Percentiles rank a stretch among this genome's conserved stretches.
Conservation (phyloP, 306 rosid species). For the Cercis canadensis region DNA sequence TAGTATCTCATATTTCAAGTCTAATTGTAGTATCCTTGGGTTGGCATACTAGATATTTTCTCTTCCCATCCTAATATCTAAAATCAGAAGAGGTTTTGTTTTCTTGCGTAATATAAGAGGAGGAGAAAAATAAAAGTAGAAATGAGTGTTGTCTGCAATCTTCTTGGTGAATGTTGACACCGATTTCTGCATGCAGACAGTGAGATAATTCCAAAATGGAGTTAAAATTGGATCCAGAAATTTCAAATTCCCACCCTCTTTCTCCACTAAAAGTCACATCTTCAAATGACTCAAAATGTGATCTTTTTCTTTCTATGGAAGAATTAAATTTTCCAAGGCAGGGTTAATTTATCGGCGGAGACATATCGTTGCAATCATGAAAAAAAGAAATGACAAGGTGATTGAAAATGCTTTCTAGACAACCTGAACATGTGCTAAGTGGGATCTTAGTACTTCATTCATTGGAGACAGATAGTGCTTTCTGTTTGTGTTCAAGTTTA, state of each 20-base stretch:
- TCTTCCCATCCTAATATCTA: background rate
- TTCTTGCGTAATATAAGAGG: too few species aligned
- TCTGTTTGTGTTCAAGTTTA: background rate
- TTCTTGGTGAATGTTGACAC: background rate
- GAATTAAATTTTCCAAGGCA: background rate
- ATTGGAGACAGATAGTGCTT: background rate
- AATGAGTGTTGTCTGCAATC: background rate
- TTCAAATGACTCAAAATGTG: background rate
- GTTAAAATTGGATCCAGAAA: background rate
- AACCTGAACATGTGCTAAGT: background rate
- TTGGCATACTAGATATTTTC: too few species aligned
- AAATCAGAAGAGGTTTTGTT: too few species aligned
- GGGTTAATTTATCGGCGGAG: background rate
- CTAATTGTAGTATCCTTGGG: too few species aligned
- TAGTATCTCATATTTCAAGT: background rate
- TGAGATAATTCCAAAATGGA: constrained; percentile 12
- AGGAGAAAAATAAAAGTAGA: constrained; percentile 1
- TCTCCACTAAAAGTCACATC: background rate
- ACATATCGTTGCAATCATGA: too few species aligned
- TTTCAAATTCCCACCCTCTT: background rate
- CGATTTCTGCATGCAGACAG: constrained; percentile 12
- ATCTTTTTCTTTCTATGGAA: background rate
- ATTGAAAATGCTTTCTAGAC: background rate
- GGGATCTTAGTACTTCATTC: background rate
- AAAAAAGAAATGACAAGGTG: too few species aligned